Evolutionary conservation across 2,329 filamentous ascomycete genomes (phyloP).

Genomic region (Calonectria ilicicola): DNA sequence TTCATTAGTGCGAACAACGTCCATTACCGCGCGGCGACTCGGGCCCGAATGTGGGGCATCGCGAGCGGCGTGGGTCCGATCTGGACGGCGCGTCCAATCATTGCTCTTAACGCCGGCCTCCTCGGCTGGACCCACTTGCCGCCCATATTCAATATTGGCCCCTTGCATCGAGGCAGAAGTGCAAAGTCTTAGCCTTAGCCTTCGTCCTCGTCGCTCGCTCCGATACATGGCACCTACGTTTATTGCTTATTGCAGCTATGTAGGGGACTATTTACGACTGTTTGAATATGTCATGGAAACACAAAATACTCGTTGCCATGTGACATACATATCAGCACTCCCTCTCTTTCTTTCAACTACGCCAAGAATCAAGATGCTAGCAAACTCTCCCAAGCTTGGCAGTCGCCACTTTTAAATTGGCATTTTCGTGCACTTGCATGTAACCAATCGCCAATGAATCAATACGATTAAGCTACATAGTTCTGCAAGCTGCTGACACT

Average conservation of each 20-base stretch:
- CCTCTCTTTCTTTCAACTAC: not conserved
- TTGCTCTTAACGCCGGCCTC: slow-evolving; percentile 18
- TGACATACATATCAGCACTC: not conserved
- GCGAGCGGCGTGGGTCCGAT: not conserved
- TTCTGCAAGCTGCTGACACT: not conserved
- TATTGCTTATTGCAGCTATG: not conserved
- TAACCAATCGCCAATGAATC: not conserved
- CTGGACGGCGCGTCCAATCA: slow-evolving; percentile 19
- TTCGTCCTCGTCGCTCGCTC: too few species aligned
- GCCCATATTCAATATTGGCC: not conserved
- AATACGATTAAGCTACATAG: not conserved
- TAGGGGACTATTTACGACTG: not conserved
- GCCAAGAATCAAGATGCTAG: not conserved
- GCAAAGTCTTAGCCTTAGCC: not conserved
- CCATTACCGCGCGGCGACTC: slow-evolving; percentile 15
- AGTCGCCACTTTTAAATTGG: not conserved
- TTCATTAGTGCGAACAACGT: not conserved
- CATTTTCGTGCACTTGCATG: not conserved
- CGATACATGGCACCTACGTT: too few species aligned
- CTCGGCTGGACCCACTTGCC: not conserved
- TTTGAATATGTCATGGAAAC: not conserved
- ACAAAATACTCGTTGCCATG: not conserved
- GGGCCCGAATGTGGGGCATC: not conserved
- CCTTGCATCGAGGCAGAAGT: not conserved
- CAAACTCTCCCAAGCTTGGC: not conserved